Conservation (phyloP, 2,329 filamentous ascomycete species). For the Colletotrichum agaves region DNA sequence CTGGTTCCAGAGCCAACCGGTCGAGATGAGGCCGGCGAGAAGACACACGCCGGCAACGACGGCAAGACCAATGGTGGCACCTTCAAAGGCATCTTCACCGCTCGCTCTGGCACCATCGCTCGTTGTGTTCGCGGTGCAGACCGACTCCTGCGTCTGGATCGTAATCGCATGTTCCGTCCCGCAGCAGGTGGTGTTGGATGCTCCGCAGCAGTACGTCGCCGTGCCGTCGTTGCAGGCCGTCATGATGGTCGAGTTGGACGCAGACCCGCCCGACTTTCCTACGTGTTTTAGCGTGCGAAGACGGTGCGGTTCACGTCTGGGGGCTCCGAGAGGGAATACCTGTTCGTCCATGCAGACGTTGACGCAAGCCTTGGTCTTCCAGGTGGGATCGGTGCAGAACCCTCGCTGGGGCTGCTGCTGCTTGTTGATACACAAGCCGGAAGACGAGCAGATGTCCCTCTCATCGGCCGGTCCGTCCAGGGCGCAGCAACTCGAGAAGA, state of each 20-base stretch:
- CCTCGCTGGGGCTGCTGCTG: constrained; percentile 41
- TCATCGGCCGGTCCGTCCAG: constrained; percentile 41
- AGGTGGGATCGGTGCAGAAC: constrained; percentile 46
- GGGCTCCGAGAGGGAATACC: constrained; percentile 10
- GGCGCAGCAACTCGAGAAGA: constrained; percentile 46
- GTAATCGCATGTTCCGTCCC: constrained; percentile 41
- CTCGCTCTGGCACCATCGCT: constrained; percentile 16
- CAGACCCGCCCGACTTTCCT: constrained; percentile 1
- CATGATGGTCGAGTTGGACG: constrained; percentile 24
- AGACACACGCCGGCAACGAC: constrained; percentile 40
- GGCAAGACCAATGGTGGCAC: constrained; percentile 43
- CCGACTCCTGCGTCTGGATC: constrained; percentile 40
- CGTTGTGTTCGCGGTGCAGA: constrained; percentile 33
- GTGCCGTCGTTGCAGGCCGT: constrained; percentile 41
- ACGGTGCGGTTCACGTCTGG: background rate
- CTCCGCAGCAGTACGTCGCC: constrained; percentile 46
- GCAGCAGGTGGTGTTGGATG: constrained; percentile 44
- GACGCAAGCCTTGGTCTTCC: constrained; percentile 46
- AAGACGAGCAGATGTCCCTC: constrained; percentile 44
- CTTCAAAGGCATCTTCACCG: constrained; percentile 34
- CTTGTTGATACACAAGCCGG: constrained; percentile 43
- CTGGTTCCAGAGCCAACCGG: constrained; percentile 39
- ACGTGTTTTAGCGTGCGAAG: background rate
- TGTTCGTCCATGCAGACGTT: constrained; percentile 42
- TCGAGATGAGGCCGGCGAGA: constrained; percentile 32